These are phyloP conservation scores for Podosphaera xanthii DNA, from an alignment of 2,329 filamentous ascomycete genomes.

Conservation along the genomic window DNA sequence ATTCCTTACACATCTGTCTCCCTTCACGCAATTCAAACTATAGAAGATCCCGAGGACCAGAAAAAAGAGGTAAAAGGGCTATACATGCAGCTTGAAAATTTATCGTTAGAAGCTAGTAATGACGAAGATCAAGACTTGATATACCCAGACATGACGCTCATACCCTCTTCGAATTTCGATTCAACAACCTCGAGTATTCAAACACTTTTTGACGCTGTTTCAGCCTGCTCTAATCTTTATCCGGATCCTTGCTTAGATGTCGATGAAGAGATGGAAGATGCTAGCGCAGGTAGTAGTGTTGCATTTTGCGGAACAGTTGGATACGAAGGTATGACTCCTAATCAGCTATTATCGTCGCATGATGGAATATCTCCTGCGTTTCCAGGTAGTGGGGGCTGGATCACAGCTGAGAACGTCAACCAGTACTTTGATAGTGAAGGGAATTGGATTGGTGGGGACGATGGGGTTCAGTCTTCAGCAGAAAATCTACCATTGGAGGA, in stretches of 20 bases:
- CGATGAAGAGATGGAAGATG: slow-evolving; percentile 31
- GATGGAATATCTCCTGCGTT: slow-evolving; percentile 41
- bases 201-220: slow-evolving; percentile 38
- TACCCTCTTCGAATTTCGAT: slow-evolving; percentile 22
- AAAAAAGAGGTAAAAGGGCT: slow-evolving; percentile 23
- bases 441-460: slow-evolving; percentile 39
- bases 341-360: background rate
- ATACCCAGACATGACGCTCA: slow-evolving; percentile 42
- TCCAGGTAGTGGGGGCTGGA: slow-evolving; percentile 59
- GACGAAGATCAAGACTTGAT: slow-evolving; percentile 30
- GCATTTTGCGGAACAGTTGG: slow-evolving; percentile 30
- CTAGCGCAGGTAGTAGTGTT: slow-evolving; percentile 26
- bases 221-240: slow-evolving; percentile 52
- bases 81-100: slow-evolving; percentile 46
- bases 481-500: background rate
- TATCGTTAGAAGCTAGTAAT: slow-evolving; percentile 23
- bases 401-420: slow-evolving; percentile 77
- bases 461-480: slow-evolving; percentile 18
- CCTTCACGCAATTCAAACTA: slow-evolving; percentile 49
- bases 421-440: slow-evolving; percentile 65
- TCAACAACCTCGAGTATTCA: slow-evolving; percentile 13
- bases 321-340: slow-evolving; percentile 26
- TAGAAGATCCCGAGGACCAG: slow-evolving; percentile 18
- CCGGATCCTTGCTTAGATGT: slow-evolving; percentile 38
- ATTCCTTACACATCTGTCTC: slow-evolving; percentile 56